Evolutionary conservation across 2,329 filamentous ascomycete genomes (phyloP).

Genomic region (Sporothrix inflata): DNA sequence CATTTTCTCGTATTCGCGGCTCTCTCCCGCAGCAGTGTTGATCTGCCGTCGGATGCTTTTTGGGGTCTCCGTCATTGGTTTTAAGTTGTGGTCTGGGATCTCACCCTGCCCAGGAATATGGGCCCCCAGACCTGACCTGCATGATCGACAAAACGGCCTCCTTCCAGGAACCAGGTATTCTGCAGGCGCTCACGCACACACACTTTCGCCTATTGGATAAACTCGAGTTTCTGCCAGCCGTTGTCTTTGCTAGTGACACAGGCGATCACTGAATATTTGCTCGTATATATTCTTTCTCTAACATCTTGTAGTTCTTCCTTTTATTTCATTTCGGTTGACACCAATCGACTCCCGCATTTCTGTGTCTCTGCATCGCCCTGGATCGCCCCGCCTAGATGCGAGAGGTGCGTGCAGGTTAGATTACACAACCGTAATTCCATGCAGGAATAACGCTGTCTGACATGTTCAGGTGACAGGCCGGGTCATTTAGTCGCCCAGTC

Average conservation of each 20-base stretch:
- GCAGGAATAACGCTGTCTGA: constrained; percentile 9
- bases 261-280: neutral
- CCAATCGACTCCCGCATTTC: neutral
- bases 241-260: neutral
- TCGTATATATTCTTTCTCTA: neutral
- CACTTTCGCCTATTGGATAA: neutral
- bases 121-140: neutral
- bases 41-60: neutral
- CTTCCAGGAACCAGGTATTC: neutral
- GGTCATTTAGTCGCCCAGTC: neutral
- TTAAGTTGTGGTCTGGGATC: neutral
- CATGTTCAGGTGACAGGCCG: neutral
- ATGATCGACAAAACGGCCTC: neutral
- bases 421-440: neutral
- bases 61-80: too few relatives aligned
- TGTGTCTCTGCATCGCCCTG: neutral
- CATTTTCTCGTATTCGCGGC: neutral
- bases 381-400: neutral
- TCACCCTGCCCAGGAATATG: neutral
- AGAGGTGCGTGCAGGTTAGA: neutral
- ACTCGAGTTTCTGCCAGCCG: neutral
- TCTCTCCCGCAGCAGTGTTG: neutral
- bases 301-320: neutral
- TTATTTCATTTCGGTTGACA: neutral
- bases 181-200: too few relatives aligned